Base-by-base conservation (phyloP, 2,329 filamentous ascomycete genomes). In the Gliomastix tumulicola region DNA sequence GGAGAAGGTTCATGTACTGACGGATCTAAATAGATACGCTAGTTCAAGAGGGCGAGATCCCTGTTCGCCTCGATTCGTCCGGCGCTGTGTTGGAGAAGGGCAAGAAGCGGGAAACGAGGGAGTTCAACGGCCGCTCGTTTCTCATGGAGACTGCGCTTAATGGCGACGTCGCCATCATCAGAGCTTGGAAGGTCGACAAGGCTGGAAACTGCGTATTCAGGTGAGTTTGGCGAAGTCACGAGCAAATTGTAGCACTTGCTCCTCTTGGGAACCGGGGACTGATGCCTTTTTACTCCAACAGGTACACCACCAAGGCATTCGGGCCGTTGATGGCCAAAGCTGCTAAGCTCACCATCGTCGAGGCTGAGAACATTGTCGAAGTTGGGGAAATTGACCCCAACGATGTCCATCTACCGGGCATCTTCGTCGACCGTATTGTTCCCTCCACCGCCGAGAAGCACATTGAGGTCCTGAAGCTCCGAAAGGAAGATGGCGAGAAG, bases 351-450 rank as follows among this genome's bases (percentile, higher is more conserved):
- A 82, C 85, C 18, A 89, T 94, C 28, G 85, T 92, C 27, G 87
- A 94, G 55, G 87, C 87, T 2, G 87, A 94, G 51, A 73, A 90
- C 44, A 88, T 94, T 41, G 87, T 92, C 35, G 77, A 82, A 3
- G 59, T 79, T 2, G 87, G 87, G 17, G 74, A 76, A 3, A 81
- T 94, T 27, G 72, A 82, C 37, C 79, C 87, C 5, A 81, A 85
- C 42, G 75, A 80, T 31, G 79, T 92, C 5, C 80, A 92, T 50
- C 68, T 94, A 4, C 85, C 85, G 0, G 86, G 87, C 8, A 88
- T 94, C 47, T 92, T 80, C 54, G 81, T 92, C 50, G 82, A 90
- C 54, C 75, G 86, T 32, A 84, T 94, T 37, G 81, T 92, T 2
- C 82, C 82, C 15, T 78, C 82, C 0, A 88, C 80, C 0, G 74